Base-by-base conservation (phyloP, 2,329 filamentous ascomycete genomes). In the Botryotinia calthae region DNA sequence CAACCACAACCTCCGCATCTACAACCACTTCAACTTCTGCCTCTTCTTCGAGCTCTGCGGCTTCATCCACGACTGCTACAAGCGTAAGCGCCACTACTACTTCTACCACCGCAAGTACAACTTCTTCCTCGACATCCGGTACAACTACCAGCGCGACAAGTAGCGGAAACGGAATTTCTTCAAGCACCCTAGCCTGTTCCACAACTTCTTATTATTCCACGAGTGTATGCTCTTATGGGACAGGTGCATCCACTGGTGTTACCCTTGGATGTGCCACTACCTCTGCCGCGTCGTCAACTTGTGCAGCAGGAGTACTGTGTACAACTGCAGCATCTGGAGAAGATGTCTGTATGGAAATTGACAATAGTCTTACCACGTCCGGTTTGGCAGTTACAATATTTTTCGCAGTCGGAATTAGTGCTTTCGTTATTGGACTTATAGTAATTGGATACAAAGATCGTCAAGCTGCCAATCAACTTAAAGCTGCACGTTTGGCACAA, bases 231-330 rank as follows among this genome's bases (percentile, higher is more conserved):
- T 73, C 71, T n/a, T 70, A 62, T n/a, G 51, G 58, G 20, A 70
- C 42, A n/a, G 71, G 71, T n/a, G 34, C 22, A 70, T 70, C 71
- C 20, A 62, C 65, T 8, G 71, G 71, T 34, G 66, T 56, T 14
- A 73, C 65, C 28, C 22, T 70, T 18, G 66, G 71, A 42, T 73
- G 71, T 28, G 48, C 16, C 10, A 31, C 71, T 68, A 73, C 71
- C 42, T 61, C 66, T 2, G 18, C 18, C 44, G 28, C 64, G 22
- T 28, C n/a, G 6, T 25, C 46, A 10, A 70, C 58, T 28, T 73
- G 71, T 46, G 65, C 66, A 16, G 8, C 56, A 22, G 66, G 66
- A 12, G 48, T 70, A n/a, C 34, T 73, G 16, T 73, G 71, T 46
- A 62, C 56, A 4, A 73, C 64, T 14, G n/a, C 22, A 54, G 10